Percentiles rank a stretch among this genome's conserved stretches.
Conservation (phyloP, 768 basidiomycete genomes). For the Macrolepiota dolichaula region DNA sequence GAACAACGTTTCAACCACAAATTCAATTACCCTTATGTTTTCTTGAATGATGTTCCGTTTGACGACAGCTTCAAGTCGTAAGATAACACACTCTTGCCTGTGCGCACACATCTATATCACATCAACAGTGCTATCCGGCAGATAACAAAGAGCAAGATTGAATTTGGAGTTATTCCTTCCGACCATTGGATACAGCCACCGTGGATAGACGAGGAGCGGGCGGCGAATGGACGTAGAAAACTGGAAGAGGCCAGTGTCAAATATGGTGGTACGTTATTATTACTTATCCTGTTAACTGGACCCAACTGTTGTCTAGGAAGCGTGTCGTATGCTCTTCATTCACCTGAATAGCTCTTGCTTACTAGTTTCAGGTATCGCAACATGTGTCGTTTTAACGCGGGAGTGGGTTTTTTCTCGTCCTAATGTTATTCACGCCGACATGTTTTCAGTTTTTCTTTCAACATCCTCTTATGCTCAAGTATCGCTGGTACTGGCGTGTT, state of each 20-base stretch:
- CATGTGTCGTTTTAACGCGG: constrained; percentile 77
- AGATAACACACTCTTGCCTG: constrained; percentile 12
- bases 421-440: constrained; percentile 23
- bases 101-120: background rate
- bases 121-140: constrained; percentile 20
- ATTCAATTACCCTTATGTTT: constrained; percentile 82
- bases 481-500: constrained; percentile 73
- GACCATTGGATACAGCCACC: constrained; percentile 77
- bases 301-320: constrained; percentile 29
- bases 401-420: constrained; percentile 37
- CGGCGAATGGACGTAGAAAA: constrained; percentile 48
- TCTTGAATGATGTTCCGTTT: constrained; percentile 86
- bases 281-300: background rate
- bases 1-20: constrained; percentile 81
- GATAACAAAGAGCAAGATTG: constrained; percentile 25
- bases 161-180: constrained; percentile 63
- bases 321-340: background rate
- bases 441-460: constrained; percentile 64
- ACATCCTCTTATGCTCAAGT: constrained; percentile 62
- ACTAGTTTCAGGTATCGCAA: constrained; percentile 56
- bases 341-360: constrained; percentile 3
- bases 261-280: constrained; percentile 33
- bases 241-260: constrained; percentile 53
- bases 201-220: constrained; percentile 74
- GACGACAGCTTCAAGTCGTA: constrained; percentile 69